Conservation (phyloP, 495 filamentous ascomycete species). For the Poronia punctata region DNA sequence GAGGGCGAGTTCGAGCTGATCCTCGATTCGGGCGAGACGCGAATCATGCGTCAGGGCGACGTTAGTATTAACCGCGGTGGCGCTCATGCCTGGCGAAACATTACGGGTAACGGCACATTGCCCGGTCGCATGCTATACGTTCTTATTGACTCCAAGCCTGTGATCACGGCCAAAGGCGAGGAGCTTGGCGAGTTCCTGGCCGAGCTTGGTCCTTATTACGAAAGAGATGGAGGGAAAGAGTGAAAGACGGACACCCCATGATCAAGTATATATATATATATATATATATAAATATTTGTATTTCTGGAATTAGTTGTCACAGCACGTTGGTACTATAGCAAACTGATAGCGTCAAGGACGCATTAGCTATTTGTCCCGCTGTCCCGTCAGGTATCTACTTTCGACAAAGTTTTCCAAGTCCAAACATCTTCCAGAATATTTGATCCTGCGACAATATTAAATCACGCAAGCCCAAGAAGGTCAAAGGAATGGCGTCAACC, state of each 20-base stretch:
- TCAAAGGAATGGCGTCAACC: too few relatives aligned
- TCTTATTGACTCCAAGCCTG: conserved; percentile 7
- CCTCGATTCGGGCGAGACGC: conserved; percentile 49
- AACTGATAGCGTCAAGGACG: too few relatives aligned
- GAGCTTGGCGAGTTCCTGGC: conserved; percentile 2
- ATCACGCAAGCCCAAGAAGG: too few relatives aligned
- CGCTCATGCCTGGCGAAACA: conserved; percentile 38
- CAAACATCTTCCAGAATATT: too few relatives aligned
- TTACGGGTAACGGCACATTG: background rate
- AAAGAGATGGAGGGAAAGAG: background rate
- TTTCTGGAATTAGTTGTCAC: too few relatives aligned
- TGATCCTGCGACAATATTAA: too few relatives aligned
- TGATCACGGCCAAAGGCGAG: conserved; percentile 5
- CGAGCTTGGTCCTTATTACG: conserved; percentile 2
- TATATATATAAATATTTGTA: background rate
- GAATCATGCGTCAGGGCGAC: conserved; percentile 48
- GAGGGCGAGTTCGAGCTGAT: conserved; percentile 52
- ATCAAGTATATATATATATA: background rate
- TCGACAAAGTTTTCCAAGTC: too few relatives aligned
- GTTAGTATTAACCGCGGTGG: conserved; percentile 50
- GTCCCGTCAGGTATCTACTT: too few relatives aligned
- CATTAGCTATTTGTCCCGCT: too few relatives aligned
- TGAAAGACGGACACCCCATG: conserved; percentile 1
- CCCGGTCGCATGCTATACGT: conserved; percentile 12
- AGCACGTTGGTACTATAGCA: too few relatives aligned